Conservation (phyloP, 1,284 basidiomycete genomes). For the Rhodotorula sp. region DNA sequence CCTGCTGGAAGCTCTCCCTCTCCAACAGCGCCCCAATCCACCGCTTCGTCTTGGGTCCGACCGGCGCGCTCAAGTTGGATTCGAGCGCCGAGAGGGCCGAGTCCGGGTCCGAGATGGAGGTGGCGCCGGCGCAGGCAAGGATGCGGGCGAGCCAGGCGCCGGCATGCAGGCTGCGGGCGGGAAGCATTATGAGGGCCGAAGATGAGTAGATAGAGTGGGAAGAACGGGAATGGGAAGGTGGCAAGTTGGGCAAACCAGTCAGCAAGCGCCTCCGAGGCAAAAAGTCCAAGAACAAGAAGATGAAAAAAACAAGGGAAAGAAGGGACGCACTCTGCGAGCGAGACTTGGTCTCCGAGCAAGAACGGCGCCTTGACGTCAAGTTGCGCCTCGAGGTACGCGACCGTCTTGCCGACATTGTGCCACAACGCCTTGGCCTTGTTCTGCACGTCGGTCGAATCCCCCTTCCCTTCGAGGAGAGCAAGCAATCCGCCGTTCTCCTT, state of each 20-base stretch:
- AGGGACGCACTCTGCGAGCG: slow-evolving; percentile 36
- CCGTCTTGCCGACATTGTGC: slow-evolving; percentile 17
- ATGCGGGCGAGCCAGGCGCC: slow-evolving; percentile 43
- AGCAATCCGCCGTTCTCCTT: slow-evolving; percentile 34
- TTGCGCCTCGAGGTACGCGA: slow-evolving; percentile 26
- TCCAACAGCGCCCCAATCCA: slow-evolving; percentile 32
- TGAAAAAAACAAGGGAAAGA: too few species aligned
- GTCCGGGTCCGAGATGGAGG: slow-evolving; percentile 24
- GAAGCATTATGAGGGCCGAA: not conserved
- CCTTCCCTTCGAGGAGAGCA: slow-evolving; percentile 29
- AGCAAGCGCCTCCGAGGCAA: not conserved
- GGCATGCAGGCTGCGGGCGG: slow-evolving; percentile 35
- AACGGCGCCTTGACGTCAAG: slow-evolving; percentile 18
- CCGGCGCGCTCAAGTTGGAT: slow-evolving; percentile 20
- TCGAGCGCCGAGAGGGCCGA: slow-evolving; percentile 22
- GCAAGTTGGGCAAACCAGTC: not conserved
- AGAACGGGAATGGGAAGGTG: not conserved
- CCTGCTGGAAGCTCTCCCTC: slow-evolving; percentile 38
- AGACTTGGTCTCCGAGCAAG: slow-evolving; percentile 38
- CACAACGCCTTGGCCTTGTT: slow-evolving; percentile 13
- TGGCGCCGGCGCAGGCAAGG: slow-evolving; percentile 37
- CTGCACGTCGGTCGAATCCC: slow-evolving; percentile 15
- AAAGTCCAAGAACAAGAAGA: not conserved
- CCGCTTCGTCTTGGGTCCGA: slow-evolving; percentile 31
- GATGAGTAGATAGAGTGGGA: not conserved